Evolutionary conservation across 2,329 filamentous ascomycete genomes (phyloP).

Genomic region (Gremmenia infestans): DNA sequence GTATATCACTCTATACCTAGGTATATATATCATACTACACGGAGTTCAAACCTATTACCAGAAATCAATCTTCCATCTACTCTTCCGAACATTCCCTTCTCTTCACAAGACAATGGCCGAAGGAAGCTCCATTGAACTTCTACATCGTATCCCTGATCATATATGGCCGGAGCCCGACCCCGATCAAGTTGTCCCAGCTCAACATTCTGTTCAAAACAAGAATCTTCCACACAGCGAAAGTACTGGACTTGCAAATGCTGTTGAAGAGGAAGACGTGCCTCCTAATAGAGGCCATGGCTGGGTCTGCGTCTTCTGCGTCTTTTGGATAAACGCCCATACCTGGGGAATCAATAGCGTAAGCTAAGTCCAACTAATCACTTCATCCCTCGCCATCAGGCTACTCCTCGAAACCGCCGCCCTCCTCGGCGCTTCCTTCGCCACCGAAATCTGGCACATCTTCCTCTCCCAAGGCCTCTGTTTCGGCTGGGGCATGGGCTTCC

Average conservation of each 20-base stretch:
- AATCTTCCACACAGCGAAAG: background rate
- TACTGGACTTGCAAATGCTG: background rate
- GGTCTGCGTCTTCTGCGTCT: constrained; percentile 17
- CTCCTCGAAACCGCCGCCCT: constrained; percentile 56
- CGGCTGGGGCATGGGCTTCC: constrained; percentile 67
- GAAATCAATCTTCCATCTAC: no score
- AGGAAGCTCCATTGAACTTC: background rate
- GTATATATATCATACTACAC: no score
- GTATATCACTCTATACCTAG: no score
- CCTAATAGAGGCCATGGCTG: constrained; percentile 47
- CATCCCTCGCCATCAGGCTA: constrained; percentile 7
- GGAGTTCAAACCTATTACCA: no score
- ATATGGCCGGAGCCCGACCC: background rate
- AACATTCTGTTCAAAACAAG: background rate
- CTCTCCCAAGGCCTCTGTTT: constrained; percentile 69
- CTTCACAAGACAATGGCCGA: background rate
- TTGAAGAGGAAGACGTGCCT: constrained; percentile 21
- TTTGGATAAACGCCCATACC: constrained; percentile 21
- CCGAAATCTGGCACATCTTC: constrained; percentile 67
- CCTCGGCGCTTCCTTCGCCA: constrained; percentile 64
- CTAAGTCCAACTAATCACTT: constrained; percentile 16
- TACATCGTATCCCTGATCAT: background rate
- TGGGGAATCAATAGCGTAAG: constrained; percentile 36
- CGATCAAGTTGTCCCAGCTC: background rate
- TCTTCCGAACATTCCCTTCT: no score